Conservation (phyloP, 345 rosid genomes). For the Gossypium thurberi region DNA sequence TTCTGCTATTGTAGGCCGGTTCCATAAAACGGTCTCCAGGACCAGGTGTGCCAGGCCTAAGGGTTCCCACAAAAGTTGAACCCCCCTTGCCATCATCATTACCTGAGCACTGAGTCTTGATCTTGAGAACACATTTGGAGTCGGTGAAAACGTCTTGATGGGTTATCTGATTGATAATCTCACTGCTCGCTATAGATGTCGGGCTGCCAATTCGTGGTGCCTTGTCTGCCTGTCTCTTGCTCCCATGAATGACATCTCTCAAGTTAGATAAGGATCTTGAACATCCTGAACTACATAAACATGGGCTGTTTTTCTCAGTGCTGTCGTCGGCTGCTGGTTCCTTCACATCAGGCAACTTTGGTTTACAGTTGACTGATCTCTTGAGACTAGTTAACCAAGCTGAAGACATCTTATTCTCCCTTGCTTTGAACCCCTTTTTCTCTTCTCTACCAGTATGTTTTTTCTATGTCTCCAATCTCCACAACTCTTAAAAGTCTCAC, state of each 20-base stretch:
- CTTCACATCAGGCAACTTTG: slow-evolving; percentile 25
- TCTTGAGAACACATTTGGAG: slow-evolving; percentile 31
- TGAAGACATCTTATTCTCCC: slow-evolving; percentile 25
- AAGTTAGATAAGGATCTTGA: slow-evolving; percentile 39
- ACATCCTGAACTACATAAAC: slow-evolving; percentile 20
- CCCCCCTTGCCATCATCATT: neutral
- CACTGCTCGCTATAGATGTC: slow-evolving; percentile 33
- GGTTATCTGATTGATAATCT: slow-evolving; percentile 28
- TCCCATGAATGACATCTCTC: slow-evolving; percentile 31
- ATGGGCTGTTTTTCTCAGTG: slow-evolving; percentile 16
- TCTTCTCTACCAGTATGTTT: neutral
- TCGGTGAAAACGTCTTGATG: slow-evolving; percentile 30
- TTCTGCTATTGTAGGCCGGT: slow-evolving; percentile 14
- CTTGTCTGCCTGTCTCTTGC: slow-evolving; percentile 27
- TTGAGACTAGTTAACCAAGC: slow-evolving; percentile 43
- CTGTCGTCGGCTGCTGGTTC: slow-evolving; percentile 21
- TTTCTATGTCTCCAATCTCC: too few species aligned
- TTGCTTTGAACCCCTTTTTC: neutral
- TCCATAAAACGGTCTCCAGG: slow-evolving; percentile 15
- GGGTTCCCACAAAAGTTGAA: slow-evolving; percentile 21
- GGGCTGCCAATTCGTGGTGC: slow-evolving; percentile 33
- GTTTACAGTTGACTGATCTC: slow-evolving; percentile 38
- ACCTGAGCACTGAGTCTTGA: slow-evolving; percentile 16
- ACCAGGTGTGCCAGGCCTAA: slow-evolving; percentile 27
- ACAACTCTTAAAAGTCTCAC: neutral